phyloP scores from a whole-genome alignment of 2,329 filamentous ascomycete genomes.

The Fusarium sp. region DNA sequence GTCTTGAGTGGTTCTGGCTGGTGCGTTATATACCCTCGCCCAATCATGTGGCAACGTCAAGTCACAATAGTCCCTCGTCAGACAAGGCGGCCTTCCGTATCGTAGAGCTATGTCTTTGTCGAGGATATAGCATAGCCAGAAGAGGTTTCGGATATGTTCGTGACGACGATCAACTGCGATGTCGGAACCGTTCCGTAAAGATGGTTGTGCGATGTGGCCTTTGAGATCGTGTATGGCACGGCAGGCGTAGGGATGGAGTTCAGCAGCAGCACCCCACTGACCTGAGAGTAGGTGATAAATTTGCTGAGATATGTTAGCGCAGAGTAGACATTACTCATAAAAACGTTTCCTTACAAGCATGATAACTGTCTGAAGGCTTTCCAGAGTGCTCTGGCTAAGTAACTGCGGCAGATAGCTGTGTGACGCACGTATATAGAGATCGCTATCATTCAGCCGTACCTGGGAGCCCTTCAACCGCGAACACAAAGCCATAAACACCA shows the following conservation, averaged over 20 bases:
- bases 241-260: not conserved
- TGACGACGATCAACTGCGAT: not conserved
- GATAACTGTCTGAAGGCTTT: not conserved
- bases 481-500: not conserved
- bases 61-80: not conserved
- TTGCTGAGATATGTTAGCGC: accelerated
- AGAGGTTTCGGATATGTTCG: not conserved
- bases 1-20: too few species aligned
- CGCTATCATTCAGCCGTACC: accelerated
- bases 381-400: accelerated
- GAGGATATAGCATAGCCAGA: not conserved
- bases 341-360: not conserved
- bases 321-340: accelerated
- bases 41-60: not conserved
- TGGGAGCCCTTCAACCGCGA: not conserved
- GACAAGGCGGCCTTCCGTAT: not conserved
- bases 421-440: not conserved
- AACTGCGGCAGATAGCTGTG: not conserved
- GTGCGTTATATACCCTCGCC: not conserved
- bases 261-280: not conserved
- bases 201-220: not conserved
- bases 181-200: accelerated
- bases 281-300: not conserved
- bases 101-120: not conserved
- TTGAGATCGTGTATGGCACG: not conserved